phyloP scores from a whole-genome alignment of 768 basidiomycete species.

The Tylopilus intermedius region DNA sequence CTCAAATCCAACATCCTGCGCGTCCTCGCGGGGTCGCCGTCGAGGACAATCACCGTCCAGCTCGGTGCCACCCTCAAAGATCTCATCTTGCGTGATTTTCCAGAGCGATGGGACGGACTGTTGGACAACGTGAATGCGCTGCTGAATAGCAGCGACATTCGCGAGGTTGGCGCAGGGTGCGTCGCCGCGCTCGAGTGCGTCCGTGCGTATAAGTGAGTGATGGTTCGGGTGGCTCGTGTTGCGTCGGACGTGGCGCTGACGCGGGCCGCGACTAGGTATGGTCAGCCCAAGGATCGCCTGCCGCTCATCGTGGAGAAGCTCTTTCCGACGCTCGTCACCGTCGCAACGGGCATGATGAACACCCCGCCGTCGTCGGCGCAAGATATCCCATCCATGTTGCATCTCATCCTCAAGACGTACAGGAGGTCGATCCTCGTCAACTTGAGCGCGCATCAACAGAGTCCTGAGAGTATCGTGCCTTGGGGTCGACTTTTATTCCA shows the following conservation, averaged over 20 bases:
- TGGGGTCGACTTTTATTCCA: constrained; percentile 84
- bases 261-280: constrained; percentile 49
- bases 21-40: constrained; percentile 63
- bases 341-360: constrained; percentile 65
- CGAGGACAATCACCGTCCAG: constrained; percentile 67
- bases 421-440: constrained; percentile 74
- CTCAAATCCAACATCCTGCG: constrained; percentile 64
- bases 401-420: constrained; percentile 85
- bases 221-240: not conserved
- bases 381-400: constrained; percentile 79
- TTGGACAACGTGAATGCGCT: constrained; percentile 63
- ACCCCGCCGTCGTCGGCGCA: constrained; percentile 54
- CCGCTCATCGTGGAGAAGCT: constrained; percentile 54
- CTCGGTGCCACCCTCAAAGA: constrained; percentile 70
- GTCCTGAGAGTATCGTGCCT: constrained; percentile 68
- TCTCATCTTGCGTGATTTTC: constrained; percentile 73
- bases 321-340: constrained; percentile 72
- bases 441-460: constrained; percentile 71
- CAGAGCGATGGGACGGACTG: constrained; percentile 67
- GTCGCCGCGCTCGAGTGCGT: constrained; percentile 74
- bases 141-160: constrained; percentile 57
- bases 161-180: constrained; percentile 77
- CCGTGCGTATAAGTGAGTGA: constrained; percentile 43
- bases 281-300: constrained; percentile 56
- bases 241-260: constrained; percentile 33